Base-by-base conservation (phyloP, 2,329 filamentous ascomycete genomes). In the Lasiodiplodia theobromae region DNA sequence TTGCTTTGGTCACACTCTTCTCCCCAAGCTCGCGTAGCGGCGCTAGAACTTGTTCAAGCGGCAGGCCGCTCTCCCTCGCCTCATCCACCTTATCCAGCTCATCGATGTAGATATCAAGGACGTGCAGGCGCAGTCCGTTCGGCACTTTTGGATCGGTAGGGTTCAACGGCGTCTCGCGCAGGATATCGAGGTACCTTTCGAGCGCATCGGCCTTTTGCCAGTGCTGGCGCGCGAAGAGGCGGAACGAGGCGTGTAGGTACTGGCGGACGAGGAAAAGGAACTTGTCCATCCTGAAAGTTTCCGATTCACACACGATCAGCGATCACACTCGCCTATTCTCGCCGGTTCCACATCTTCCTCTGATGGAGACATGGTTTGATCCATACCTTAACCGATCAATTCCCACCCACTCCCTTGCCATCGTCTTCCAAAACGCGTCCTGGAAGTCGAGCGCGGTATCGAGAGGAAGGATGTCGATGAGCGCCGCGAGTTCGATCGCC, bases 61-160 rank as follows among this genome's bases (percentile, higher is more conserved):
- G 77, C 66, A 78, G 73, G 66, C 79, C 74, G 3, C 75, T 71
- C 63, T 79, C 77, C 70, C 79, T 74, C 51, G 79, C 75, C 44
- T 87, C 83, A 66, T 89, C 87, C 40, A 89, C 87, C 76, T 89
- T 90, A 79, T 94, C 92, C 74, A 94, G 80, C 85, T 97, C 94
- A 78, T 98, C 96, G 10, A 97, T 87, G 88, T 92, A 98, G 66
- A 98, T 87, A 82, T 99, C 96, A 71, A 97, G 80, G 16, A 94
- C 87, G 80, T 99, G 96, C 79, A 97, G 89, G 71, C 93, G 84
- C 78, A 99, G 77, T 0, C 96, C 96, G 73, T 96, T 92, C 0
- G 95, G 92, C 1, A 96, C 88, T 74, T 88, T 89, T 64, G 75
- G 74, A 73, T 86, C 82, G 68, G 75, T 78, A 14, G 79, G 70